Evolutionary conservation across 495 filamentous ascomycete genomes (phyloP), one percentile per base, ranked within the genome.

Genomic region (Bacidia rubella): DNA sequence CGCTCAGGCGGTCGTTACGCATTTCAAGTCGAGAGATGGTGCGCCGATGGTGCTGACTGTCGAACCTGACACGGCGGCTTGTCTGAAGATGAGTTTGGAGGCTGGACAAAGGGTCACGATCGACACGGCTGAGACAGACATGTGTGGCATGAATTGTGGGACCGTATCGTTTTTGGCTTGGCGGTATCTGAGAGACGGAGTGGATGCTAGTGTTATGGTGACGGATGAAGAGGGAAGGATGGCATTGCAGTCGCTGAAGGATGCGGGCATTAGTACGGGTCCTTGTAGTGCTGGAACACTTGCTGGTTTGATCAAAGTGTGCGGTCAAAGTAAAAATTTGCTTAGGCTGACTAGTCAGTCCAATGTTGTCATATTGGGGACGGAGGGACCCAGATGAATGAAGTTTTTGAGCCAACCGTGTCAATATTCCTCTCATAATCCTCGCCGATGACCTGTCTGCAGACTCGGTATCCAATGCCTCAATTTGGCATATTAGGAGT

Each of bases 111-210:
- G 69, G 15, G 65, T 66, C 3, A 47, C 68, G 0, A 69, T 81
- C 2, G 15, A 55, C 2, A 83, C 79, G 0, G 66, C 62, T 0
- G 58, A 68, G 9, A 84, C 75, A 3, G 82, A 83, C 58, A 85
- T 86, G 82, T 67, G 68, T 47, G 81, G 82, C 1, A 74, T 85
- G 73, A 74, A 80, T 56, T 85, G 81, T 55, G 81, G 81, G 2
- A 84, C 79, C 1, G 68, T 83, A 4, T 84, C 81, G 0, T 65
- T 65, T 1, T 75, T 68, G 9, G 77, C 82, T 1, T 86, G 83
- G 83, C 69, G 74, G 1, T 52, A 75, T 1, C 59, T 86, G 15
- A 60, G 68, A 12, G 60, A 66, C 4, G 72, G 77, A 26, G 71
- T 83, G 1, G 80, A 83, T 66, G 79, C 71, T 0, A 70, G 69